These are phyloP conservation scores for Funneliformis caledonium DNA, from an alignment of 371 early-diverging fungal species.

Conservation along the genomic window DNA sequence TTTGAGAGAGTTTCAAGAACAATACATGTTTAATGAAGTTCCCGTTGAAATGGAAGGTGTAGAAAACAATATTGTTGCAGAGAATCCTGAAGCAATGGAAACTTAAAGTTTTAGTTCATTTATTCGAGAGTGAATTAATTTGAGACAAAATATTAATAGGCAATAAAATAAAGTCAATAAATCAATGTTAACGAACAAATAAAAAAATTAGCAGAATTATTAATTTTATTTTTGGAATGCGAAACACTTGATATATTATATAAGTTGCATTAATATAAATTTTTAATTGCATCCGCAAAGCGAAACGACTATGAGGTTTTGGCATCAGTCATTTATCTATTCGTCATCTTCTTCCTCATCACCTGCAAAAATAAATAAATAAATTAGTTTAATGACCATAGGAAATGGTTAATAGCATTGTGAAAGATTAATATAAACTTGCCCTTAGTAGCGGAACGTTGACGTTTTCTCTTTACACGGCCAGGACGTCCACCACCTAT, in stretches of 20 bases:
- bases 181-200: too few relatives aligned
- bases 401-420: not conserved
- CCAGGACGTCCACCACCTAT: conserved; percentile 95
- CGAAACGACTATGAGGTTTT: not conserved
- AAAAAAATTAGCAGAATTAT: too few relatives aligned
- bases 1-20: conserved; percentile 87
- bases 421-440: not conserved
- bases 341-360: conserved; percentile 36
- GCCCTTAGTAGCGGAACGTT: conserved; percentile 60
- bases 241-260: not conserved
- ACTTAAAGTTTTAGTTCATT: not conserved
- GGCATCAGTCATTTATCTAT: not conserved
- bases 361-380: not conserved
- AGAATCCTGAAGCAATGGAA: conserved; percentile 23
- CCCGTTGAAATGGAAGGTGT: conserved; percentile 41
- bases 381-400: not conserved
- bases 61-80: not conserved
- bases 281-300: not conserved
- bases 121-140: too few relatives aligned
- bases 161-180: too few relatives aligned
- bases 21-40: conserved; percentile 89
- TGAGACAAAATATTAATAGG: not conserved
- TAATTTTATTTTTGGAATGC: not conserved
- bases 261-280: not conserved
- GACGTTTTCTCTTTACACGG: conserved; percentile 96